Conservation (phyloP, 2,329 filamentous ascomycete species). For the Penicillium sp. region DNA sequence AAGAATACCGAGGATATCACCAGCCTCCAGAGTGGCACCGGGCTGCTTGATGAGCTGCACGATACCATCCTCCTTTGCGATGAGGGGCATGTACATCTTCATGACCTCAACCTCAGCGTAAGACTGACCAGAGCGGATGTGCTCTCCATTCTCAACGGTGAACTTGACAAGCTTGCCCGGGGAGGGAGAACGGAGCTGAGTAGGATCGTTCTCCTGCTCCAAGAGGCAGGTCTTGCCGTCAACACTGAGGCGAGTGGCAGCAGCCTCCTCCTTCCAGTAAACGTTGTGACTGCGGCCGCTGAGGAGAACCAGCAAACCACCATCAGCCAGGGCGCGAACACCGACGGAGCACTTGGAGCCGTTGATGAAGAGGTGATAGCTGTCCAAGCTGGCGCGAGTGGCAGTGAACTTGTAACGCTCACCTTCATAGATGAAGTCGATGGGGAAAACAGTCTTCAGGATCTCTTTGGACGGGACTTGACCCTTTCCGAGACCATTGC, state of each 20-base stretch:
- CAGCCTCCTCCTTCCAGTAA: constrained; percentile 99
- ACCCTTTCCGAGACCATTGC: constrained; percentile 86
- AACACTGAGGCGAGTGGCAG: constrained; percentile 90
- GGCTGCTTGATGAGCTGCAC: constrained; percentile 99
- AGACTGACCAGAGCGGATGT: constrained; percentile 86
- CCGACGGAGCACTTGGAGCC: constrained; percentile 94
- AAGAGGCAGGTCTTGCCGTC: constrained; percentile 97
- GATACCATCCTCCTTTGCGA: constrained; percentile 91
- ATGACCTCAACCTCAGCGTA: constrained; percentile 99
- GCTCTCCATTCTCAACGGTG: constrained; percentile 89
- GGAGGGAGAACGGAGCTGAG: constrained; percentile 89
- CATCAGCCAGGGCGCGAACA: constrained; percentile 87
- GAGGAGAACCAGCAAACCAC: constrained; percentile 86
- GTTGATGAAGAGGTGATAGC: constrained; percentile 98
- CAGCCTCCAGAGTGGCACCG: constrained; percentile 93
- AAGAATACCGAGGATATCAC: constrained; percentile 97
- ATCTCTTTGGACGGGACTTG: constrained; percentile 96
- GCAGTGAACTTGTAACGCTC: constrained; percentile 97
- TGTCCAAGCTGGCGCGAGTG: constrained; percentile 85
- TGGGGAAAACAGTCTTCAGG: constrained; percentile 93
- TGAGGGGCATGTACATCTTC: constrained; percentile 99
- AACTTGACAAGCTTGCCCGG: constrained; percentile 99
- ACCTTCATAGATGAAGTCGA: constrained; percentile 99
- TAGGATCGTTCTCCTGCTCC: constrained; percentile 98
- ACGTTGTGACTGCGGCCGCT: constrained; percentile 94